Evolutionary conservation across 2,329 filamentous ascomycete species (phyloP).

Genomic region (Penicillium sp.): DNA sequence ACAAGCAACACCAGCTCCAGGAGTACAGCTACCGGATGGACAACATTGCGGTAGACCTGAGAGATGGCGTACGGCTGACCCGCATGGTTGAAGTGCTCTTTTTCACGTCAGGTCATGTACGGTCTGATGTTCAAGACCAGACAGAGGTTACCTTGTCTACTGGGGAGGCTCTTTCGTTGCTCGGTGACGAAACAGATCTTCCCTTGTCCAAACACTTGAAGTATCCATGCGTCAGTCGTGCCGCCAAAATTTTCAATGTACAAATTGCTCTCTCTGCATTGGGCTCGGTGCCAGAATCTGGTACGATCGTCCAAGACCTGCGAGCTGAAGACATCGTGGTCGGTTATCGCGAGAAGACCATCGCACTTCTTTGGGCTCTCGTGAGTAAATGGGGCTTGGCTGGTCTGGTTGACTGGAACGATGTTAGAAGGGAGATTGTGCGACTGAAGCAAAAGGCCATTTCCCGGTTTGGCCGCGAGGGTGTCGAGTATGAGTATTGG

Average conservation of each 20-base stretch:
- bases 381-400: conserved; percentile 54
- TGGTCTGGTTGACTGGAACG: conserved; percentile 52
- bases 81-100: conserved; percentile 56
- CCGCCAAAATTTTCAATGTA: conserved; percentile 57
- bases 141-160: conserved; percentile 45
- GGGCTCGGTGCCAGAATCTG: conserved; percentile 39
- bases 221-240: conserved; percentile 51
- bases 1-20: conserved; percentile 53
- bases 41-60: conserved; percentile 59
- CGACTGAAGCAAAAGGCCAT: conserved; percentile 36
- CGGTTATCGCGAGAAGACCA: conserved; percentile 60
- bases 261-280: conserved; percentile 54
- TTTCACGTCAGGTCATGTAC: conserved; percentile 36
- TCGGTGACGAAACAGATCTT: conserved; percentile 37
- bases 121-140: conserved; percentile 33
- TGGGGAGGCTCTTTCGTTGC: conserved; percentile 39
- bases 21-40: conserved; percentile 55
- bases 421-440: conserved; percentile 49
- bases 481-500: conserved; percentile 16
- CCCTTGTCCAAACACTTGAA: conserved; percentile 55
- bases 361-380: conserved; percentile 56
- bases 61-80: conserved; percentile 57
- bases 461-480: conserved; percentile 13
- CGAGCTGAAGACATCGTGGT: conserved; percentile 57
- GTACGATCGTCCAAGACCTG: conserved; percentile 41